Evolutionary conservation across 306 rosid species (phyloP).

Genomic region (Sicyos baderoa): DNA sequence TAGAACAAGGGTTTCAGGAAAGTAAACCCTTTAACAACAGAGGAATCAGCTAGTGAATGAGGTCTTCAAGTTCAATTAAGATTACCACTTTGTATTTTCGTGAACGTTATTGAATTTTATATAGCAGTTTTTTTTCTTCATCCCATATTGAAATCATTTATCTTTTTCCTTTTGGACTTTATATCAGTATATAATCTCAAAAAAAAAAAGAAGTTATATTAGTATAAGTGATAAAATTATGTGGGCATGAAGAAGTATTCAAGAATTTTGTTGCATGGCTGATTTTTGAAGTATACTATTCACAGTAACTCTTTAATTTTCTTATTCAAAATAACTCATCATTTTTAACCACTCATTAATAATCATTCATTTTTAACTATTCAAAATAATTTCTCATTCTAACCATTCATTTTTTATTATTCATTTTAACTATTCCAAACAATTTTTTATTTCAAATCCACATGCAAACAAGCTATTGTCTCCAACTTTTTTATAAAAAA

Average conservation of each 20-base stretch:
- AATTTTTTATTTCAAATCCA: too few species aligned
- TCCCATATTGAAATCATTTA: background rate
- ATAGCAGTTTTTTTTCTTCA: background rate
- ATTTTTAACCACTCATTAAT: too few species aligned
- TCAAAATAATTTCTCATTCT: too few species aligned
- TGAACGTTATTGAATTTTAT: slow-evolving; percentile 2
- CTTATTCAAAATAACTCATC: too few species aligned
- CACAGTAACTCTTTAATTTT: too few species aligned
- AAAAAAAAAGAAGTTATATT: too few species aligned
- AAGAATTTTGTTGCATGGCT: background rate
- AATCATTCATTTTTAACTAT: too few species aligned
- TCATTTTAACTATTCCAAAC: too few species aligned
- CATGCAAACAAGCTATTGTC: too few species aligned
- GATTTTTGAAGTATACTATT: background rate
- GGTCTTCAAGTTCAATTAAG: background rate
- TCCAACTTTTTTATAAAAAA: too few species aligned
- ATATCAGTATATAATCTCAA: too few species aligned
- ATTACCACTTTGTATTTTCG: background rate
- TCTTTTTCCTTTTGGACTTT: background rate
- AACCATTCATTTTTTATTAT: too few species aligned
- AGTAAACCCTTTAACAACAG: slow-evolving; percentile 1
- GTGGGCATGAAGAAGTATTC: background rate
- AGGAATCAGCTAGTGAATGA: slow-evolving; percentile 6
- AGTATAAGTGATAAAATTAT: background rate
- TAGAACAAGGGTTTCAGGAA: slow-evolving; percentile 13